Conservation (phyloP, 2,329 filamentous ascomycete species). For the Penicillium sp. region DNA sequence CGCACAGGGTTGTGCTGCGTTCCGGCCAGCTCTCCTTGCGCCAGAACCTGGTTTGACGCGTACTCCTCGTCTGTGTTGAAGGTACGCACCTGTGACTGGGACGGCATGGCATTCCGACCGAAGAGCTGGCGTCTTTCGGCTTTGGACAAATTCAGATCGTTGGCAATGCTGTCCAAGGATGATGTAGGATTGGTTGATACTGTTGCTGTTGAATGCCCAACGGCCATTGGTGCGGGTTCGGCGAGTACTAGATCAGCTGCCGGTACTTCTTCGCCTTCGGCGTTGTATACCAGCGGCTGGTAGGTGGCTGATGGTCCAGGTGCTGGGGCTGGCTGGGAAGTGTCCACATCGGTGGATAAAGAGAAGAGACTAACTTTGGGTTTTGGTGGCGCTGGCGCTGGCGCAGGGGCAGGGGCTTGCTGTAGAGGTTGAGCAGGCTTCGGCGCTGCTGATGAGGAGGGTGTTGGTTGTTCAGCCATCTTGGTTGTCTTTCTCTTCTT, state of each 20-base stretch:
- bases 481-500: conserved; percentile 61
- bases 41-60: conserved; percentile 76
- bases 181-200: conserved; percentile 10
- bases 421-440: conserved; percentile 18
- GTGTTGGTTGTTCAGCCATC: conserved; percentile 24
- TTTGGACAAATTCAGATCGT: conserved; percentile 74
- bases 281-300: conserved; percentile 43
- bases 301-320: conserved; percentile 30
- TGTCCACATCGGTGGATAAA: conserved; percentile 31
- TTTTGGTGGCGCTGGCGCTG: conserved; percentile 31
- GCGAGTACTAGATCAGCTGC: conserved; percentile 17
- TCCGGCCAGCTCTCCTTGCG: conserved; percentile 46
- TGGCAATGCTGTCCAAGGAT: conserved; percentile 66
- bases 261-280: conserved; percentile 22
- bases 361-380: conserved; percentile 48
- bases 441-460: conserved; percentile 13
- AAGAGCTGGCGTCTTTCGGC: conserved; percentile 80
- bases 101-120: conserved; percentile 58
- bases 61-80: conserved; percentile 92
- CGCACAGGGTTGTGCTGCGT: conserved; percentile 77
- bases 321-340: conserved; percentile 6
- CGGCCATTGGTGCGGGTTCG: conserved; percentile 8
- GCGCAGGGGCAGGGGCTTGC: conserved; percentile 5
- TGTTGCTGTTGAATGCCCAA: conserved; percentile 7
- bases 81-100: conserved; percentile 68